Base-by-base conservation (phyloP, 208 protist genomes). In the Leishmania gerbilli region DNA sequence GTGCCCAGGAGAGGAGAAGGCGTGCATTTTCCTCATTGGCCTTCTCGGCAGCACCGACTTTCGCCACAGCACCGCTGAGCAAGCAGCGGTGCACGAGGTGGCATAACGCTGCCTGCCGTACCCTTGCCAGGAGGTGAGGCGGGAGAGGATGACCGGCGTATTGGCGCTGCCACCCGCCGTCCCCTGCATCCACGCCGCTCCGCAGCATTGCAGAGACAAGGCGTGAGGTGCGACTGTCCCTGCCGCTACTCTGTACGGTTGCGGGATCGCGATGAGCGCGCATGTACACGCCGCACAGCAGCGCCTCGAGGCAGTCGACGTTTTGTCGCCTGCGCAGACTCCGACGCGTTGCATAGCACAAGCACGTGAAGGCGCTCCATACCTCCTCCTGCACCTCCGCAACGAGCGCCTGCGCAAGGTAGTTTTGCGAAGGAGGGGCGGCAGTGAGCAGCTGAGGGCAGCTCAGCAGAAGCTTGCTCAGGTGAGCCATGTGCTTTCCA, bases 261-360 rank as follows among this genome's bases (percentile, higher is more conserved):
- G 37, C 7, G 37, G 42, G 19, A 5, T 55, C 40, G 5, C 42
- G 51, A 3, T 51, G 19, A 5, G 1, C n/a, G 31, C 69, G 71
- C 47, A 60, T n/a, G 64, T 80, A 84, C 9, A 80, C 56, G 31
- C 81, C 79, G 42, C 79, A 82, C 68, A 89, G 71, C 6, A 89
- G 45, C 3, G 86, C 78, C 53, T 89, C 80, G 1, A 89, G 77
- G 37, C 75, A 85, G 27, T 84, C 65, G 1, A 71, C 9, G 55
- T 78, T 80, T 55, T 86, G 86, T 27, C 45, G 51, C 5, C 86
- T 79, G 42, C 82, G 82, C 55, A 89, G 68, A 13, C n/a, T 40
- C 27, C 77, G 76, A 17, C 86, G 86, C 8, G 84, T 83, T 47
- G 69, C 68, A 76, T 89, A 89, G 80, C 82, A 86, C 19, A 87